phyloP scores from a whole-genome alignment of 2,329 filamentous ascomycete genomes.

The Ascochyta lentis region DNA sequence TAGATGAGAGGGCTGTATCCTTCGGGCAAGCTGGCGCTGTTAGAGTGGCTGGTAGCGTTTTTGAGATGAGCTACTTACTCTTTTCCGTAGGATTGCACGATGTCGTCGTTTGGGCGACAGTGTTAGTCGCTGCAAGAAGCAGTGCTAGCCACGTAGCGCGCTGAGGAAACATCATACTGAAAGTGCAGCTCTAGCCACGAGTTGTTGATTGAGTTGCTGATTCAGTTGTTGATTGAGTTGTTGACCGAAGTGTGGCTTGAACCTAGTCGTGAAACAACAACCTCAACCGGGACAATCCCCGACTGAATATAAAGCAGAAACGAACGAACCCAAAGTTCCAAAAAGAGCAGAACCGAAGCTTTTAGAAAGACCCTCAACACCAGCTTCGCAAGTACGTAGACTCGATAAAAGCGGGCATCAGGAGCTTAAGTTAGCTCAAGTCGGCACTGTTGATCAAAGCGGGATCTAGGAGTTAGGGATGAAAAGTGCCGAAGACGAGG shows the following conservation, averaged over 20 bases:
- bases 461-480: not conserved
- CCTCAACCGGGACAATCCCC: not conserved
- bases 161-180: not conserved
- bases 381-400: not conserved
- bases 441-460: not conserved
- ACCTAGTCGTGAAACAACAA: not conserved
- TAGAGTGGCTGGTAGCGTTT: not conserved
- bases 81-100: conserved; percentile 50
- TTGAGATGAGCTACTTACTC: conserved; percentile 1
- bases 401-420: not conserved
- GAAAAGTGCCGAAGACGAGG: not conserved
- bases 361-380: not conserved
- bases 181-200: not conserved
- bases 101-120: conserved; percentile 50
- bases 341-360: not conserved
- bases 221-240: too few relatives aligned
- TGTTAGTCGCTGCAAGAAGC: conserved; percentile 10
- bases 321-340: not conserved
- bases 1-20: conserved; percentile 46
- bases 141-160: conserved; percentile 6
- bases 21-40: conserved; percentile 42
- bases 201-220: too few relatives aligned
- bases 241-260: too few relatives aligned
- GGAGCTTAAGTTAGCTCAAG: not conserved
- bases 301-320: not conserved